Percentiles rank a stretch among this genome's conserved stretches.
These are phyloP conservation scores for Kandelia obovata DNA, from an alignment of 345 rosid species.

Conservation along the genomic window DNA sequence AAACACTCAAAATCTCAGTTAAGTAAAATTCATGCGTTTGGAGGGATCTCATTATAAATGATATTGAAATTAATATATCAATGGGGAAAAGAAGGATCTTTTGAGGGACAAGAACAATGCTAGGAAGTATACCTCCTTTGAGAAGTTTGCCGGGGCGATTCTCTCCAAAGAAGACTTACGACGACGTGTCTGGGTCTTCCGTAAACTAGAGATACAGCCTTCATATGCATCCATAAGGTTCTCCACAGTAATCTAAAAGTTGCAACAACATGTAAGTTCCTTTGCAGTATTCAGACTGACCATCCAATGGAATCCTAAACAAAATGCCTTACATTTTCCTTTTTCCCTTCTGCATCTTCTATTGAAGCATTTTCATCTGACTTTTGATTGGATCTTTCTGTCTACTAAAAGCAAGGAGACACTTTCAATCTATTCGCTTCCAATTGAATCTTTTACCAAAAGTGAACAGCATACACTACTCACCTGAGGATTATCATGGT, in stretches of 20 bases:
- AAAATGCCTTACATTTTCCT: slow-evolving; percentile 49
- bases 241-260: slow-evolving; percentile 63
- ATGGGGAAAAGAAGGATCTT: background rate
- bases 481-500: slow-evolving; percentile 53
- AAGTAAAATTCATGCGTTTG: background rate
- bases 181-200: slow-evolving; percentile 58
- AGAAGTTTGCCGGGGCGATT: slow-evolving; percentile 83
- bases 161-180: slow-evolving; percentile 64
- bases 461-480: slow-evolving; percentile 9
- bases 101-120: background rate
- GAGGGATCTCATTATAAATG: background rate
- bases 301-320: background rate
- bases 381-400: slow-evolving; percentile 25
- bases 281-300: background rate
- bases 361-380: slow-evolving; percentile 20
- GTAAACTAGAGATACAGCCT: slow-evolving; percentile 55
- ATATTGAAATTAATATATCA: background rate
- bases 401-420: slow-evolving; percentile 25
- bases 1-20: background rate
- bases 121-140: slow-evolving; percentile 54
- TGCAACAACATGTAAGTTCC: slow-evolving; percentile 3
- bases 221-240: slow-evolving; percentile 66
- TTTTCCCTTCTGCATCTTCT: slow-evolving; percentile 34
- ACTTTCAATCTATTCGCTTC: slow-evolving; percentile 1
- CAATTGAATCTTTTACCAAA: slow-evolving; percentile 8